Evolutionary conservation across 1,284 basidiomycete genomes (phyloP).

Genomic region (Fomitopsis betulina): DNA sequence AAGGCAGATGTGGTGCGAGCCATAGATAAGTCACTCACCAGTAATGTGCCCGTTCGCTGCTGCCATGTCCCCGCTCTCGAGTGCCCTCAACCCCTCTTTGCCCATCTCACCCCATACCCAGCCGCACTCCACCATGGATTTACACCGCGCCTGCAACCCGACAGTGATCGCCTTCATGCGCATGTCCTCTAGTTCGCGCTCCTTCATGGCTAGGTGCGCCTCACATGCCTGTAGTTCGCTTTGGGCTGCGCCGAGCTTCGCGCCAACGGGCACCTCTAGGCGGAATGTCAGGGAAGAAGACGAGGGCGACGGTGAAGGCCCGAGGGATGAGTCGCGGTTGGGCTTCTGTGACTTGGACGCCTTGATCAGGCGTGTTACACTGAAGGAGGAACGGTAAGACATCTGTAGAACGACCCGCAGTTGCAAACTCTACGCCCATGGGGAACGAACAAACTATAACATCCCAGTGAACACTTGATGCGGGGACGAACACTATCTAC

Average conservation of each 20-base stretch:
- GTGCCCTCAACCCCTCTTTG: constrained; percentile 43
- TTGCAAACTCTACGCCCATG: too few relatives aligned
- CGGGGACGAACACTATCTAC: too few relatives aligned
- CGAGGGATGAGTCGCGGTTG: constrained; percentile 40
- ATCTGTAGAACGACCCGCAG: too few relatives aligned
- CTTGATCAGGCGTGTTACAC: constrained; percentile 73
- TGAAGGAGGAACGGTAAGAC: constrained; percentile 23
- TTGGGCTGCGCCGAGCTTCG: constrained; percentile 63
- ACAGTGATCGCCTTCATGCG: constrained; percentile 50
- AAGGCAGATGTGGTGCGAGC: neutral
- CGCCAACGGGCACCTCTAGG: constrained; percentile 28
- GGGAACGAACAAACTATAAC: too few relatives aligned
- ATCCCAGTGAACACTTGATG: too few relatives aligned
- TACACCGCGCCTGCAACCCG: constrained; percentile 56
- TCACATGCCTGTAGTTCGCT: constrained; percentile 76
- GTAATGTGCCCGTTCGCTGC: constrained; percentile 23
- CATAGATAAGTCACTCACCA: neutral
- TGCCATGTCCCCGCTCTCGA: constrained; percentile 28
- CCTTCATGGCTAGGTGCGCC: constrained; percentile 60
- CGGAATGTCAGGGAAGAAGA: constrained; percentile 31
- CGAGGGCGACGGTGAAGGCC: constrained; percentile 29
- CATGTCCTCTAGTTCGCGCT: constrained; percentile 51
- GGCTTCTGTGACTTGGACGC: constrained; percentile 56
- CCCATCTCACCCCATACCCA: constrained; percentile 64
- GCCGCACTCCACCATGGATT: constrained; percentile 63